phyloP scores from a whole-genome alignment of 495 filamentous ascomycete genomes.

The Amniculicola lignicola region DNA sequence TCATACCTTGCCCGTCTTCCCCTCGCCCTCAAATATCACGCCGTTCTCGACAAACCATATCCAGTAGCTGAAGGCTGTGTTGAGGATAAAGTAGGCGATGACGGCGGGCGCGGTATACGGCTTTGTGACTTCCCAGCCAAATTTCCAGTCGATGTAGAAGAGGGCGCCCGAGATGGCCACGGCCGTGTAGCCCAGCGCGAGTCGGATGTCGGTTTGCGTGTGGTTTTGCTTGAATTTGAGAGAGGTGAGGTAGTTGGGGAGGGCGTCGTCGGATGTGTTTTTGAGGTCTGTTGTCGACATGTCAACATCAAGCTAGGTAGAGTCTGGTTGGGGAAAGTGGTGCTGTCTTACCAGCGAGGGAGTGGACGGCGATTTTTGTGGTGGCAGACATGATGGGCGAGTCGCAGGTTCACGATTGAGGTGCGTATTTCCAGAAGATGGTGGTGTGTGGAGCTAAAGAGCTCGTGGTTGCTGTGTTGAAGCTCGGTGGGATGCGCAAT shows the following conservation, averaged over 20 bases:
- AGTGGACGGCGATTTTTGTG: conserved; percentile 63
- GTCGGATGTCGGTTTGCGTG: conserved; percentile 73
- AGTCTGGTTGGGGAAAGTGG: conserved; percentile 7
- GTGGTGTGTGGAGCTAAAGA: too few species aligned
- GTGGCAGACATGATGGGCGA: conserved; percentile 26
- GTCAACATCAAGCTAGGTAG: too few species aligned
- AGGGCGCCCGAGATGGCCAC: conserved; percentile 74
- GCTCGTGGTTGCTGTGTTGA: conserved; percentile 28
- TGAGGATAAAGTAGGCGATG: conserved; percentile 72
- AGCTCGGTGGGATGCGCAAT: conserved; percentile 26
- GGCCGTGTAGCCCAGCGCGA: conserved; percentile 77
- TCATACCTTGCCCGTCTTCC: conserved; percentile 55
- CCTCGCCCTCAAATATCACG: conserved; percentile 70
- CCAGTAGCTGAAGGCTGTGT: conserved; percentile 78
- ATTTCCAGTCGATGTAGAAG: conserved; percentile 86
- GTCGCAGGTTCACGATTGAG: too few species aligned
- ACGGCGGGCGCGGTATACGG: conserved; percentile 73
- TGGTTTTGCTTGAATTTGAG: conserved; percentile 81
- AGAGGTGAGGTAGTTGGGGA: conserved; percentile 84
- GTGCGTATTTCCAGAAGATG: too few species aligned
- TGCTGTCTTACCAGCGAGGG: conserved; percentile 59
- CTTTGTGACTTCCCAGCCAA: conserved; percentile 83
- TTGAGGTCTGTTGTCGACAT: conserved; percentile 87
- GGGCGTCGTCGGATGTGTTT: conserved; percentile 90
- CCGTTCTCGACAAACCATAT: conserved; percentile 81